Evolutionary conservation across 768 basidiomycete species (phyloP).

Genomic region (Tremella mesenterica): DNA sequence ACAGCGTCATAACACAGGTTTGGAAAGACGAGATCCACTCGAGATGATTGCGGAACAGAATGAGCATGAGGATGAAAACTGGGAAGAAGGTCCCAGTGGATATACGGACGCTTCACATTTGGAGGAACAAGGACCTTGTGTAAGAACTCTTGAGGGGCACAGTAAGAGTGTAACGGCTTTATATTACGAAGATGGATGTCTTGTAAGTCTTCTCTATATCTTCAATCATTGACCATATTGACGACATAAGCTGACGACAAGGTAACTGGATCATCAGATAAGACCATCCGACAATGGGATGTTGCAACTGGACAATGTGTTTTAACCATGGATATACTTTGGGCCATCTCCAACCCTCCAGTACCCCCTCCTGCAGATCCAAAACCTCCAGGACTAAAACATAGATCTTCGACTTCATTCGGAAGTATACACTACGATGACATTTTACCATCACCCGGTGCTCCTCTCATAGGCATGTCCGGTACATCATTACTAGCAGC

Average conservation of each 20-base stretch:
- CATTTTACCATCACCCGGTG: conserved; percentile 33
- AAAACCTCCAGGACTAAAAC: conserved; percentile 18
- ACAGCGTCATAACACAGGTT: conserved; percentile 14
- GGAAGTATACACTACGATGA: conserved; percentile 38
- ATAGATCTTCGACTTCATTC: conserved; percentile 39
- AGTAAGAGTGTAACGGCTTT: conserved; percentile 84
- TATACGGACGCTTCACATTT: conserved; percentile 12
- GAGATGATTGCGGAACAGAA: conserved; percentile 34
- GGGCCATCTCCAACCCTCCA: conserved; percentile 86
- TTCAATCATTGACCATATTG: too few relatives aligned
- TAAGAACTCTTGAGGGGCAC: conserved; percentile 76
- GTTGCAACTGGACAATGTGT: conserved; percentile 94
- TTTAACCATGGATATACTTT: conserved; percentile 98
- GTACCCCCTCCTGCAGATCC: conserved; percentile 9
- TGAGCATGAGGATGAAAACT: conserved; percentile 27
- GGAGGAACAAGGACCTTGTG: conserved; percentile 50
- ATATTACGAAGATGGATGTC: conserved; percentile 88
- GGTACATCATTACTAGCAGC: conserved; percentile 46
- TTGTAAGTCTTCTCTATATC: conserved; percentile 53
- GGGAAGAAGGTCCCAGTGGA: conserved; percentile 32
- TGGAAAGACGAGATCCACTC: conserved; percentile 27
- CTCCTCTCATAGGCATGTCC: conserved; percentile 31
- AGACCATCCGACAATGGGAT: conserved; percentile 98
- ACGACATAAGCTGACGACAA: conserved; percentile 40
- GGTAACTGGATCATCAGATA: conserved; percentile 97